Conservation (phyloP, 78 protist species). For the Salpingoeca rosetta region DNA sequence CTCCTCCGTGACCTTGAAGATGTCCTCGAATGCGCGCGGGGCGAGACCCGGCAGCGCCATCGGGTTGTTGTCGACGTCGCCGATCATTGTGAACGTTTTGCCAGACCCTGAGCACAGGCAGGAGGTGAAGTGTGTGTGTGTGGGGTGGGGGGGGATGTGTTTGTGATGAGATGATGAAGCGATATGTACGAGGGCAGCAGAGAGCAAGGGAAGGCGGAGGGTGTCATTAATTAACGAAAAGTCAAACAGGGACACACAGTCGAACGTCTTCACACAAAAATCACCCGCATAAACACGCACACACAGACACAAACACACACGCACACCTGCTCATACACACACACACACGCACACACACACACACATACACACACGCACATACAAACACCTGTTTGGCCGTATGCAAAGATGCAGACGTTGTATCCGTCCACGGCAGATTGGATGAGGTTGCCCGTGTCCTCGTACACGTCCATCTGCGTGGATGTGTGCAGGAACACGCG, state of each 20-base stretch:
- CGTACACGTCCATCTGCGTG: conserved; percentile 44
- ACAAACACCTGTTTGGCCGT: conserved; percentile 42
- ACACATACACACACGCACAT: not conserved
- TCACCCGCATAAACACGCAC: not conserved
- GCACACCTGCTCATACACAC: too few species aligned
- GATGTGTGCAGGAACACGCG: conserved; percentile 12
- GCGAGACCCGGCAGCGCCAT: conserved; percentile 3
- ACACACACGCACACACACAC: not conserved
- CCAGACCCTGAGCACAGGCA: conserved; percentile 34
- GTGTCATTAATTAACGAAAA: too few species aligned
- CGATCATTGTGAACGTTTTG: conserved; percentile 59
- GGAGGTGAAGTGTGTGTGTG: not conserved
- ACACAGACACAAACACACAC: not conserved
- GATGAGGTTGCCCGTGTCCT: conserved; percentile 36
- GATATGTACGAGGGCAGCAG: not conserved
- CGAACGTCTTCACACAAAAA: not conserved
- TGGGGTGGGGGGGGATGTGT: not conserved
- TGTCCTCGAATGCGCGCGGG: conserved; percentile 10
- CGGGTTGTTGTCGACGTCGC: not conserved
- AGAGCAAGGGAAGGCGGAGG: too few species aligned
- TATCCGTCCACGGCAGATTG: conserved; percentile 58
- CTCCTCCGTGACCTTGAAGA: not conserved
- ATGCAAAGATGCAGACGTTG: conserved; percentile 69
- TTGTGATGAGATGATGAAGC: not conserved
- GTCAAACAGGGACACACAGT: too few species aligned